Base-by-base conservation (phyloP, 805 yeast species). In the Teunomyces cretensis region DNA sequence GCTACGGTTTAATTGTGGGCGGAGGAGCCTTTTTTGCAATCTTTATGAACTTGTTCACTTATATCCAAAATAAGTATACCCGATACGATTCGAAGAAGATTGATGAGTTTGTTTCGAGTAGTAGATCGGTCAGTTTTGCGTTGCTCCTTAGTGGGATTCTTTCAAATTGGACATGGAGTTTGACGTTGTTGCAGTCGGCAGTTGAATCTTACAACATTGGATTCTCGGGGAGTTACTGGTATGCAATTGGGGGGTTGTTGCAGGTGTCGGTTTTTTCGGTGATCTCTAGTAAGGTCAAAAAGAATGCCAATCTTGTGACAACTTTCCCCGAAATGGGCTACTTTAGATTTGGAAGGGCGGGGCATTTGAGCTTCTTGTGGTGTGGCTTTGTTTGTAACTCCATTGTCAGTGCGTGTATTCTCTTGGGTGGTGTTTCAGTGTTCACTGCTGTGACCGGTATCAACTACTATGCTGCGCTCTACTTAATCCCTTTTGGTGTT, bases 181-280 rank as follows among this genome's bases (percentile, higher is more conserved):
- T 57, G 28, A 59, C 65, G 0, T 45, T 62, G n/a, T 46, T 62
- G 33, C 55, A 54, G 26, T 48, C 61, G 1, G 57, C 57, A 6
- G 53, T 61, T 12, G 51, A 54, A 46, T 41, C 54, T 17, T 60
- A 58, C 45, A 42, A 49, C 15, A 43, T 55, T 19, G 65, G 64
- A 2, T 31, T 60, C 36, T 45, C 53, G 30, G 65, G 64, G 2
- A 46, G 55, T 9, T 62, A 53, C 39, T 53, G 55, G 52, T 62
- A 58, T 49, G 64, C 58, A 2, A 43, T 56, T 4, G 60, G 60
- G 7, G 65, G 65, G 19, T 42, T 55, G 33, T 42, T 56, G 53
- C 39, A 62, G 39, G 66, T 68, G 9, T 56, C 67, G 7, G 65
- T 68, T n/a, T 67, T 68, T 42, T 54, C 67, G 9, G 52, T 65